Conservation (phyloP, 257 asterid genomes). For the Nicotiana obtusifolia region DNA sequence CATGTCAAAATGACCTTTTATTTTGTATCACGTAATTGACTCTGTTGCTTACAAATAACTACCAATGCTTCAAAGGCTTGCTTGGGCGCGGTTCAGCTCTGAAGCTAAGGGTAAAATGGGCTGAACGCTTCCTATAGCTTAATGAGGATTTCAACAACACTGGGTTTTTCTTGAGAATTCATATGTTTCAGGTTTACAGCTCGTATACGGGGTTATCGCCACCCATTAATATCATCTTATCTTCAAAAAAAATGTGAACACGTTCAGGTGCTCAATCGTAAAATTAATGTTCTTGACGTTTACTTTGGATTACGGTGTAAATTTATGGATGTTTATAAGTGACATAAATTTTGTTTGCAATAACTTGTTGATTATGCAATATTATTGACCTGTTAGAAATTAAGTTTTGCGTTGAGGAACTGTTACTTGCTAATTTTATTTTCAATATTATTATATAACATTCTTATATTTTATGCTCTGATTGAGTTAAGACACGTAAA, state of each 20-base stretch:
- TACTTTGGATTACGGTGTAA: background rate
- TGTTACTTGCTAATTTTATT: background rate
- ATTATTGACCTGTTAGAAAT: background rate
- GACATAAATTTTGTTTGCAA: background rate
- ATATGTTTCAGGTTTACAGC: background rate
- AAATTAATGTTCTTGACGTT: background rate
- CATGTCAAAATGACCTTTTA: background rate
- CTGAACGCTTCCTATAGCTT: background rate
- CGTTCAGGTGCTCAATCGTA: background rate
- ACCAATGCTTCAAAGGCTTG: background rate
- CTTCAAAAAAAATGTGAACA: background rate
- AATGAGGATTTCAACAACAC: background rate
- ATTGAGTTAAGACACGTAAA: background rate
- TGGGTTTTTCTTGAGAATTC: background rate
- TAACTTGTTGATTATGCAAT: background rate
- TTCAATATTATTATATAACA: no score
- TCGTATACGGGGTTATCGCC: background rate
- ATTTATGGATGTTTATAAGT: background rate
- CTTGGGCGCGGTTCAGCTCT: background rate
- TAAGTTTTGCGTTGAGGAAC: background rate
- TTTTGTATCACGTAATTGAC: background rate
- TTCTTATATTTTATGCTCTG: no score
- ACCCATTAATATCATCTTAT: background rate
- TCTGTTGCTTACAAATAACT: background rate
- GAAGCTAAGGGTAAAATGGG: background rate